These are phyloP conservation scores for Heliamphora pulchella DNA, from an alignment of 179 eudicot species.

Conservation along the genomic window DNA sequence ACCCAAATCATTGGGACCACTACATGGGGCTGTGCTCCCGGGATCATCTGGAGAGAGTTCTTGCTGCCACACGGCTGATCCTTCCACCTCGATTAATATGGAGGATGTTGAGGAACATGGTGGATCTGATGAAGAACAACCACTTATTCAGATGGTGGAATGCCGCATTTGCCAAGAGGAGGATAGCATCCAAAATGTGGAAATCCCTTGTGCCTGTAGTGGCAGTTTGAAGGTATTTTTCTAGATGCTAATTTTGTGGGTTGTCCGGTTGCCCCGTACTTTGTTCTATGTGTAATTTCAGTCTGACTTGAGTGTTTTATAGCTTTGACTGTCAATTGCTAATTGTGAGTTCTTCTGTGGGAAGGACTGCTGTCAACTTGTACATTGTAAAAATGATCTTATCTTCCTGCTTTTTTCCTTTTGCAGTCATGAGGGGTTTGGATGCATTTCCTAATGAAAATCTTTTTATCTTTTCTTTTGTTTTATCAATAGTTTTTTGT, in stretches of 20 bases:
- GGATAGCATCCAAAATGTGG: slow-evolving; percentile 64
- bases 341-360: background rate
- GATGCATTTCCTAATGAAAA: background rate
- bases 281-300: background rate
- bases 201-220: slow-evolving; percentile 70
- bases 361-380: background rate
- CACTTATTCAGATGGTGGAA: slow-evolving; percentile 57
- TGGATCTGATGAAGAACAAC: slow-evolving; percentile 50
- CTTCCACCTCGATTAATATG: slow-evolving; percentile 31
- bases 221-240: slow-evolving; percentile 76
- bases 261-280: background rate
- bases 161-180: slow-evolving; percentile 94
- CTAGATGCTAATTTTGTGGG: slow-evolving; percentile 3
- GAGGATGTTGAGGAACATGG: slow-evolving; percentile 29
- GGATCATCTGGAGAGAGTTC: slow-evolving; percentile 30
- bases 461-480: too few relatives aligned
- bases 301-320: background rate
- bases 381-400: background rate
- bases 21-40: slow-evolving; percentile 30
- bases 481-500: too few relatives aligned
- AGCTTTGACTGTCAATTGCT: background rate
- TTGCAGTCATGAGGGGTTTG: slow-evolving; percentile 4
- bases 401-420: background rate
- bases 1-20: slow-evolving; percentile 31
- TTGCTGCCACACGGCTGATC: slow-evolving; percentile 26